Percentiles rank a stretch among this genome's conserved stretches.
Conservation (phyloP, 805 yeast species). For the Saccharomyces mikatae region DNA sequence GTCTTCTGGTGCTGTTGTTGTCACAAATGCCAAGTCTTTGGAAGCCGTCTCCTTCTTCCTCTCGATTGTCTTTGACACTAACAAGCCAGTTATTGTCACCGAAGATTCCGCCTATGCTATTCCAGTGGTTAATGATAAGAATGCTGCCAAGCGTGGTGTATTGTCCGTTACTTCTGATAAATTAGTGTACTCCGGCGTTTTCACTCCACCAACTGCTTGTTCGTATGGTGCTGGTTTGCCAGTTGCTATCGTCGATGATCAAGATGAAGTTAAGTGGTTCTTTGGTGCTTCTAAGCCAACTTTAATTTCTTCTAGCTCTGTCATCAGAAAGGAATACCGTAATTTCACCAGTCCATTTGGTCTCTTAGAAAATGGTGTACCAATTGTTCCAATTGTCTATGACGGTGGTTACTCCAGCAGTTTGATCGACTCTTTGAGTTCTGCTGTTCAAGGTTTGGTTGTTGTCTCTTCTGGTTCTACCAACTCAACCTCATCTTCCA, state of each 20-base stretch:
- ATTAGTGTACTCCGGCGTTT: constrained; percentile 20
- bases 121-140: constrained; percentile 16
- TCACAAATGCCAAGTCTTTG: constrained; percentile 15
- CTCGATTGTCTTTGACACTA: constrained; percentile 16
- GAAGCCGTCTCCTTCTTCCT: constrained; percentile 25
- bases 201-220: constrained; percentile 14
- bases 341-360: constrained; percentile 16
- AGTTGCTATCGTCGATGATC: constrained; percentile 19
- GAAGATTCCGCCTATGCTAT: constrained; percentile 15
- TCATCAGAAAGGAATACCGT: constrained; percentile 10
- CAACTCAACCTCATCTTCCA: constrained; percentile 14
- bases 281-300: constrained; percentile 19
- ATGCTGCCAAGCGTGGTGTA: constrained; percentile 17
- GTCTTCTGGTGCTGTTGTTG: constrained; percentile 17
- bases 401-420: constrained; percentile 17
- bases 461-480: constrained; percentile 17
- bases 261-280: constrained; percentile 19
- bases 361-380: constrained; percentile 6
- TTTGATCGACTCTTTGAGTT: constrained; percentile 16
- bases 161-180: constrained; percentile 16
- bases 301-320: constrained; percentile 10
- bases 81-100: constrained; percentile 21
- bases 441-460: constrained; percentile 20
- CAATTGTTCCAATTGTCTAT: constrained; percentile 24
- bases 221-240: constrained; percentile 11